Conservation (phyloP, 2,329 filamentous ascomycete species). For the Nemania sp. region DNA sequence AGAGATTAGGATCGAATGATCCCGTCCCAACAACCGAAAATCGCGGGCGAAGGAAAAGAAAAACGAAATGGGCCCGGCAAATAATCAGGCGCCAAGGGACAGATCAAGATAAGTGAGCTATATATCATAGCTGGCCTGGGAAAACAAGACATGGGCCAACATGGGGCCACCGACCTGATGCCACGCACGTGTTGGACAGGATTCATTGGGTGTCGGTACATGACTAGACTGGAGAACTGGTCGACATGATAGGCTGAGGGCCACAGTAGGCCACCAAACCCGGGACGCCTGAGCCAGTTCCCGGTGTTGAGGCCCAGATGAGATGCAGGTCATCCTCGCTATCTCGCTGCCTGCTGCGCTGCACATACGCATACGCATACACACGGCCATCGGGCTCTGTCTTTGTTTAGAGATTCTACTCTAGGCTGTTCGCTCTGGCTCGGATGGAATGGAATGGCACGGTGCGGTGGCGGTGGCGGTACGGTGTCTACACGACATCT, state of each 20-base stretch:
- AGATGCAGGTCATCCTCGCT: not conserved
- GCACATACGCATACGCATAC: not conserved
- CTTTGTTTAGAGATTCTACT: not conserved
- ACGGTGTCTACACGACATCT: conserved; percentile 15
- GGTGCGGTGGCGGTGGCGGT: not conserved
- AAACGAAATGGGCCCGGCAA: not conserved
- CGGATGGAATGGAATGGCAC: not conserved
- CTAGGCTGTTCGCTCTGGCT: not conserved
- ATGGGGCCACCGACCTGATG: not conserved
- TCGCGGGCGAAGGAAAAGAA: not conserved
- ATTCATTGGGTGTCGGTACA: not conserved
- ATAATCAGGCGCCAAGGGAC: not conserved
- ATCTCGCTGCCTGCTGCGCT: too few relatives aligned
- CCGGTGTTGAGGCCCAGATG: not conserved
- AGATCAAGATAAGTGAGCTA: not conserved
- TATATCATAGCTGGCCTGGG: not conserved
- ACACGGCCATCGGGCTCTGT: not conserved
- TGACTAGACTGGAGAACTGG: not conserved
- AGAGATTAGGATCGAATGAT: not conserved
- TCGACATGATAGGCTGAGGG: not conserved
- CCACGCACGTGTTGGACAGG: conserved; percentile 8
- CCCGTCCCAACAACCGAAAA: not conserved
- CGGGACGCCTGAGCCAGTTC: conserved; percentile 11
- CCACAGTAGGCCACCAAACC: not conserved
- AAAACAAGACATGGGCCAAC: not conserved